Conservation (phyloP, 768 basidiomycete genomes). For the Collybia mongolica region DNA sequence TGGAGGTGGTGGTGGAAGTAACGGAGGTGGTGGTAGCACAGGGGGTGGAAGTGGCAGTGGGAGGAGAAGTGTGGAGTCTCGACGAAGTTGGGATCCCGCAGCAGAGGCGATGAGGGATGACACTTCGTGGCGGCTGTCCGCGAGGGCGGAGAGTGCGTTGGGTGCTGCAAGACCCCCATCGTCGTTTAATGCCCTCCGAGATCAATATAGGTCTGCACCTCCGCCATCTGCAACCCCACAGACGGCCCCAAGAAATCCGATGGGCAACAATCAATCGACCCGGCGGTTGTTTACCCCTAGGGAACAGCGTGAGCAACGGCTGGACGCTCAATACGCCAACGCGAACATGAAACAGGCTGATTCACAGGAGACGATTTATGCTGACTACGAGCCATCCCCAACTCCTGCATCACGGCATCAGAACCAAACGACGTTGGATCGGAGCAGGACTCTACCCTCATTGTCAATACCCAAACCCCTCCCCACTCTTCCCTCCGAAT, state of each 20-base stretch:
- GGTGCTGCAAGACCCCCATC: conserved; percentile 31
- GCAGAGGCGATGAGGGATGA: conserved; percentile 56
- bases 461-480: conserved; percentile 59
- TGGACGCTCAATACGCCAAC: conserved; percentile 2
- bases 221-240: conserved; percentile 15
- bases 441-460: conserved; percentile 44
- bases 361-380: conserved; percentile 43
- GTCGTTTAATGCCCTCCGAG: conserved; percentile 24
- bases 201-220: conserved; percentile 20
- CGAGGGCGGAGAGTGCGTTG: conserved; percentile 33
- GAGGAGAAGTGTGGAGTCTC: conserved; percentile 52
- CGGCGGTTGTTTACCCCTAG: conserved; percentile 59
- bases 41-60: conserved; percentile 35
- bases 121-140: conserved; percentile 31
- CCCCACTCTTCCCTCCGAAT: conserved; percentile 60
- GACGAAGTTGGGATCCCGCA: conserved; percentile 46
- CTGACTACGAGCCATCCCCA: conserved; percentile 39
- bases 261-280: conserved; percentile 13
- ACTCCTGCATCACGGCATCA: conserved; percentile 37
- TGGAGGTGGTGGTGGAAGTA: conserved; percentile 13
- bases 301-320: conserved; percentile 48
- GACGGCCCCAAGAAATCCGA: not conserved
- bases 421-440: conserved; percentile 30
- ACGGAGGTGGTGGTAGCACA: conserved; percentile 19
- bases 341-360: conserved; percentile 31